phyloP scores from a whole-genome alignment of 2,329 filamentous ascomycete species.

The Colletotrichum acutatum region DNA sequence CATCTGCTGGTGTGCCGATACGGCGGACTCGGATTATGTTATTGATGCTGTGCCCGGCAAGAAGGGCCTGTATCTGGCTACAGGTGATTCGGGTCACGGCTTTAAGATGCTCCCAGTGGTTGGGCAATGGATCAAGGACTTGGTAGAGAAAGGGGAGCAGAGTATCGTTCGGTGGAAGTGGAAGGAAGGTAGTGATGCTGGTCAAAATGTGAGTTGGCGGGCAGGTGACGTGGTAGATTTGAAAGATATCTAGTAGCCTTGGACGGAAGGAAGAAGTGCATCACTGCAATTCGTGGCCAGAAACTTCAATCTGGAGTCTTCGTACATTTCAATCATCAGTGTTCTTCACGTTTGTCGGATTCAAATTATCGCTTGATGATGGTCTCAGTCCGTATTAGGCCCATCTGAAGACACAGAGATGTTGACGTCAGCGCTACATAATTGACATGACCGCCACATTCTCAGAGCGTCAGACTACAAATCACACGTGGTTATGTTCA shows the following conservation, averaged over 20 bases:
- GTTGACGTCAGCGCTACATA: constrained; percentile 20
- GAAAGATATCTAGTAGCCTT: constrained; percentile 25
- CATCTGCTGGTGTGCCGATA: constrained; percentile 73
- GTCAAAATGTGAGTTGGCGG: constrained; percentile 47
- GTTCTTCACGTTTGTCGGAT: too few relatives aligned
- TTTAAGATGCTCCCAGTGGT: constrained; percentile 72
- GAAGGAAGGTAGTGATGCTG: constrained; percentile 50
- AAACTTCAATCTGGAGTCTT: too few relatives aligned
- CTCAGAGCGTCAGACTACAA: not conserved
- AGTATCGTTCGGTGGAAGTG: constrained; percentile 59
- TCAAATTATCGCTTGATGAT: too few relatives aligned
- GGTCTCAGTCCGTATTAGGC: too few relatives aligned
- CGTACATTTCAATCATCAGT: too few relatives aligned
- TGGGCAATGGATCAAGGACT: constrained; percentile 60
- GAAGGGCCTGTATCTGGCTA: constrained; percentile 58
- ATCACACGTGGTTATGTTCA: not conserved
- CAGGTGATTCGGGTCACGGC: constrained; percentile 70
- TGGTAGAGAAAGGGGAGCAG: constrained; percentile 58
- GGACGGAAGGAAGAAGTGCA: accelerated
- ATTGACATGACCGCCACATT: not conserved
- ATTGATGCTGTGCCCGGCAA: constrained; percentile 67
- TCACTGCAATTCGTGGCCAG: not conserved
- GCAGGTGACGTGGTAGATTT: constrained; percentile 43
- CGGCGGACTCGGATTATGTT: constrained; percentile 67
- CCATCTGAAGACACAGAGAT: not conserved